phyloP scores from a whole-genome alignment of 2,329 filamentous ascomycete species.

The Penicillium brasilianum region DNA sequence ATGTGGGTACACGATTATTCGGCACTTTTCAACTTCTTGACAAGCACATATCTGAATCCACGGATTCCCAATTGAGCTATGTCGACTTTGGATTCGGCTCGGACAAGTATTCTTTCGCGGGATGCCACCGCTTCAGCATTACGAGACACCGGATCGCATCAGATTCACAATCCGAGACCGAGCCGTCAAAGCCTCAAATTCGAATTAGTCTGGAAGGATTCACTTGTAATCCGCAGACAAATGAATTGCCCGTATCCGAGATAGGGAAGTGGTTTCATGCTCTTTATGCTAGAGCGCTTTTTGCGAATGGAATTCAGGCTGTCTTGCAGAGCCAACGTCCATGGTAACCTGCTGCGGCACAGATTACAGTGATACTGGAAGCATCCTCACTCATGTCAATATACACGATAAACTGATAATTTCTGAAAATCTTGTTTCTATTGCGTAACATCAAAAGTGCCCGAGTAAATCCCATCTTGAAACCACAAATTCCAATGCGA shows the following conservation, averaged over 20 bases:
- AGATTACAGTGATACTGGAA: too few relatives aligned
- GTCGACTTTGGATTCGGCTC: constrained; percentile 8
- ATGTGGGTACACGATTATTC: constrained; percentile 10
- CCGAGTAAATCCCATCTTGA: neutral
- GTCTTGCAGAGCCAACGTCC: neutral
- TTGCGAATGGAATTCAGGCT: constrained; percentile 13
- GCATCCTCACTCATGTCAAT: too few relatives aligned
- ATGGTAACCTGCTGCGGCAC: neutral
- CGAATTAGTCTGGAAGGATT: constrained; percentile 23
- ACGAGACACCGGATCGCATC: neutral
- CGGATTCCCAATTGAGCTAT: neutral
- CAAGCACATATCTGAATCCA: neutral
- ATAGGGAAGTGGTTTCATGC: constrained; percentile 3
- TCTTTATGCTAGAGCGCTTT: constrained; percentile 8
- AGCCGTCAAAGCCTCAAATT: constrained; percentile 1
- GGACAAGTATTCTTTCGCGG: neutral
- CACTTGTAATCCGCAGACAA: constrained; percentile 25
- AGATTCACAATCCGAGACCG: neutral
- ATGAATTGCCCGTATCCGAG: neutral
- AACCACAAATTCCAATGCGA: neutral
- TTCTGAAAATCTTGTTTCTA: neutral
- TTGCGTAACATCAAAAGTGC: neutral
- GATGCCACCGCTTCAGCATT: constrained; percentile 7
- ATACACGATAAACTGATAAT: neutral
- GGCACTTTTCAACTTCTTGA: constrained; percentile 9